Evolutionary conservation across 257 asterid genomes (phyloP).

Genomic region (Mentha longifolia): DNA sequence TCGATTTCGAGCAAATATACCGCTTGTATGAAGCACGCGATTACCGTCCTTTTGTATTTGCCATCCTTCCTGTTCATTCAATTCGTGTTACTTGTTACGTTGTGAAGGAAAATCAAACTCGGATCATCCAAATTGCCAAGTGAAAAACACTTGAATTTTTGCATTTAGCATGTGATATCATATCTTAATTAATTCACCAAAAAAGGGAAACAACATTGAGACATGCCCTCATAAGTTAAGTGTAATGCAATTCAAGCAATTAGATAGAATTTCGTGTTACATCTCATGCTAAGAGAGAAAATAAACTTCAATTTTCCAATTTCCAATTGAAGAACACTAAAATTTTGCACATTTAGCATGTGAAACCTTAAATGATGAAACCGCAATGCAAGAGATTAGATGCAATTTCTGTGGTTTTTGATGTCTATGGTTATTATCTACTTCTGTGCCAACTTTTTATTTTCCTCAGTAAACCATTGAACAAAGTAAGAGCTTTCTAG

Average conservation of each 20-base stretch:
- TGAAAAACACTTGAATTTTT: not conserved
- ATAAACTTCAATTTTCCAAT: not conserved
- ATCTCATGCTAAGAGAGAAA: too few relatives aligned
- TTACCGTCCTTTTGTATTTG: conserved; percentile 84
- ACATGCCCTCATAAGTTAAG: not conserved
- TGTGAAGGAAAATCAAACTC: conserved; percentile 8
- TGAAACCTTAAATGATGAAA: not conserved
- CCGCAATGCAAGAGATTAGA: not conserved
- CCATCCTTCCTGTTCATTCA: conserved; percentile 74
- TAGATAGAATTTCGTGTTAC: not conserved
- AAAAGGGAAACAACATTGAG: not conserved
- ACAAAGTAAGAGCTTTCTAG: not conserved
- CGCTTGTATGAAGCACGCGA: conserved; percentile 95
- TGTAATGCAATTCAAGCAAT: not conserved
- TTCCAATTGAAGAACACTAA: too few relatives aligned
- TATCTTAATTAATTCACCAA: not conserved
- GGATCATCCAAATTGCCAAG: not conserved
- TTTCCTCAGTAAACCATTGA: conserved; percentile 6
- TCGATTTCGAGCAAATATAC: conserved; percentile 94
- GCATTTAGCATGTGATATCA: not conserved
- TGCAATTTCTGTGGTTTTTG: not conserved
- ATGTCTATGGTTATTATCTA: not conserved
- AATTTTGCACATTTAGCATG: too few relatives aligned
- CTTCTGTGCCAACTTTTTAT: not conserved
- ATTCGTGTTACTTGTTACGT: conserved; percentile 10